A percentile compares a stretch with the other conserved stretches of the same genome.
Conservation (phyloP, 2,329 filamentous ascomycete genomes). For the Venturia aucupariae region DNA sequence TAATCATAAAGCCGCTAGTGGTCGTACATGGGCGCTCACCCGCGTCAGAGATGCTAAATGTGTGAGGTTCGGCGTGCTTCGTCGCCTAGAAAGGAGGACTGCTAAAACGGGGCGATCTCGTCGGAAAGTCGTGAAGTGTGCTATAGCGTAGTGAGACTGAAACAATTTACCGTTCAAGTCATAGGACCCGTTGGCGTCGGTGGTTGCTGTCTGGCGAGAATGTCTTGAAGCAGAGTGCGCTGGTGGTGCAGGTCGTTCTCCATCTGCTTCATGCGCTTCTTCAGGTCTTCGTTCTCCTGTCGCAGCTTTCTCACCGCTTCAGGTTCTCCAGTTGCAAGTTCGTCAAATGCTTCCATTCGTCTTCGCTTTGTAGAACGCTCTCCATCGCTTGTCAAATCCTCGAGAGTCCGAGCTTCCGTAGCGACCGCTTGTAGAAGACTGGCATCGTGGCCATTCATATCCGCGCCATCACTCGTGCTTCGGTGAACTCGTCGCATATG, state of each 20-base stretch:
- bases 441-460: constrained; percentile 8
- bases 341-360: constrained; percentile 24
- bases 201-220: constrained; percentile 10
- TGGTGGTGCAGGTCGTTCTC: constrained; percentile 10
- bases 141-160: no score
- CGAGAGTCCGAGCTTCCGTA: constrained; percentile 3
- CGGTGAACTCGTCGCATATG: constrained; percentile 81
- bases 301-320: constrained; percentile 6
- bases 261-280: constrained; percentile 15
- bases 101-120: no score
- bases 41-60: neutral
- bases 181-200: constrained; percentile 2
- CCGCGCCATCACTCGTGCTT: constrained; percentile 19
- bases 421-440: constrained; percentile 11
- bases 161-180: neutral
- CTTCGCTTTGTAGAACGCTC: constrained; percentile 19
- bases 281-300: constrained; percentile 12
- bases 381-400: constrained; percentile 3
- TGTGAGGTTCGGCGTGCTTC: no score
- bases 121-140: no score
- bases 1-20: neutral
- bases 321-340: constrained; percentile 22
- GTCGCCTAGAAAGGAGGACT: no score
- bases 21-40: neutral
- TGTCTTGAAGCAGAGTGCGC: constrained; percentile 6